A percentile compares a stretch with the other conserved stretches of the same genome.
These are phyloP conservation scores for Spergularia azorica DNA, from an alignment of 179 eudicot genomes.

Conservation along the genomic window DNA sequence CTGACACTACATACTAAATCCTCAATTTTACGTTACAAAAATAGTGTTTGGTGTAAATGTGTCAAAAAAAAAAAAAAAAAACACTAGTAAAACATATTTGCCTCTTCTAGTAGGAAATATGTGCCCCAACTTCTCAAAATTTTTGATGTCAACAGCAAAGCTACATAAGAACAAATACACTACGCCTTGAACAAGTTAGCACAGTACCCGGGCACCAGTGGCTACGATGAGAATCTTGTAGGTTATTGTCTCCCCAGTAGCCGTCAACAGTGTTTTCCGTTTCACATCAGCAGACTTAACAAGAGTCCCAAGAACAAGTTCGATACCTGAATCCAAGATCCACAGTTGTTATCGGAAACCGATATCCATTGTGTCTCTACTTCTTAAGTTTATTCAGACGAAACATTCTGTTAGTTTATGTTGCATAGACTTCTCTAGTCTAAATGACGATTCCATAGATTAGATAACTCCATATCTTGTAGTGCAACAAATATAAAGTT, in stretches of 20 bases:
- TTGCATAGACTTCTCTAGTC: too few relatives aligned
- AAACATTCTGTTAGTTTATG: neutral
- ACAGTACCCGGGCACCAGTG: constrained; percentile 97
- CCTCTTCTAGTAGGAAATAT: neutral
- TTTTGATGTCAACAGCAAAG: neutral
- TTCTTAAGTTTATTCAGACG: neutral
- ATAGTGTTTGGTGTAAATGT: too few relatives aligned
- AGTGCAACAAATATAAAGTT: too few relatives aligned
- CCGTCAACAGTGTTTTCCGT: constrained; percentile 82
- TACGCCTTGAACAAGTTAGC: constrained; percentile 27
- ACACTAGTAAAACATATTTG: neutral
- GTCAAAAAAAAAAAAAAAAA: neutral
- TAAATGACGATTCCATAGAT: too few relatives aligned
- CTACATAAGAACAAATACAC: constrained; percentile 10
- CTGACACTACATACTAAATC: too few relatives aligned
- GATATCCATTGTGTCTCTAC: constrained; percentile 13
- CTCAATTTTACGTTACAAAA: too few relatives aligned
- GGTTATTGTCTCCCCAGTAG: constrained; percentile 96
- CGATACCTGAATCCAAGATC: constrained; percentile 64
- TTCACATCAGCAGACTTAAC: constrained; percentile 92
- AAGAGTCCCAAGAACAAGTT: constrained; percentile 89
- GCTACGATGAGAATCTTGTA: constrained; percentile 92
- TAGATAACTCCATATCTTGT: too few relatives aligned
- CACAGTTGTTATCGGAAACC: constrained; percentile 13
- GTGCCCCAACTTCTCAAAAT: neutral